phyloP scores from a whole-genome alignment of 257 asterid genomes.

The Nemophila menziesii region DNA sequence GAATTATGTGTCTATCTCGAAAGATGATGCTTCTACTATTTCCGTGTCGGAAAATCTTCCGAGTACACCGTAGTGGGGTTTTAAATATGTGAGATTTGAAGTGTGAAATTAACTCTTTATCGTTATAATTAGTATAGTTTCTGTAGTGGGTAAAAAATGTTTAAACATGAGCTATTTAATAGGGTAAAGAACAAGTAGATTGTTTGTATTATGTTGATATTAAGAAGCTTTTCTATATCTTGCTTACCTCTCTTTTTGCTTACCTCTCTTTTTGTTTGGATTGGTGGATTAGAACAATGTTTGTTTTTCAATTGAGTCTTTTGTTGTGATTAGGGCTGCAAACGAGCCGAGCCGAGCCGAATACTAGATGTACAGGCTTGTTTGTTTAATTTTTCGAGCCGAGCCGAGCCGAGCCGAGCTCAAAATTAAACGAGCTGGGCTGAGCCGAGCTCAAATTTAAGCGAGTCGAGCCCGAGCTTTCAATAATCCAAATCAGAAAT shows the following conservation, averaged over 20 bases:
- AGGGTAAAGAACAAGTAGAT: constrained; percentile 5
- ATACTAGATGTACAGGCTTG: too few species aligned
- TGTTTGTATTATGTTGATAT: constrained; percentile 10
- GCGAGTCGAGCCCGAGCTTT: too few species aligned
- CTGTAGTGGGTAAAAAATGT: constrained; percentile 19
- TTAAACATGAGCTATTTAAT: constrained; percentile 1
- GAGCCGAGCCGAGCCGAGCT: too few species aligned
- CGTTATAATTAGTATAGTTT: constrained; percentile 19
- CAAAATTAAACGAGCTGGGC: too few species aligned
- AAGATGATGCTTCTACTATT: constrained; percentile 46
- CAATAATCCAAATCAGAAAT: too few species aligned
- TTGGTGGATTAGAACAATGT: too few species aligned
- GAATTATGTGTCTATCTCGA: constrained; percentile 67
- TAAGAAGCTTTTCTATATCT: constrained; percentile 1
- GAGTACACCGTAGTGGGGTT: constrained; percentile 22
- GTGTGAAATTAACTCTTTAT: constrained; percentile 5
- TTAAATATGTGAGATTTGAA: constrained; percentile 4
- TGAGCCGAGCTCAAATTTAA: too few species aligned
- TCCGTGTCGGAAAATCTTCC: constrained; percentile 27
- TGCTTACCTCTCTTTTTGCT: background rate
- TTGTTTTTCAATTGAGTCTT: too few species aligned
- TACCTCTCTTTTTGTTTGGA: too few species aligned
- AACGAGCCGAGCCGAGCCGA: too few species aligned
- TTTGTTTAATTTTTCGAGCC: too few species aligned
- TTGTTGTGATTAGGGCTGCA: too few species aligned